phyloP scores from a whole-genome alignment of 2,329 filamentous ascomycete genomes.

The Xylaria polymorpha region DNA sequence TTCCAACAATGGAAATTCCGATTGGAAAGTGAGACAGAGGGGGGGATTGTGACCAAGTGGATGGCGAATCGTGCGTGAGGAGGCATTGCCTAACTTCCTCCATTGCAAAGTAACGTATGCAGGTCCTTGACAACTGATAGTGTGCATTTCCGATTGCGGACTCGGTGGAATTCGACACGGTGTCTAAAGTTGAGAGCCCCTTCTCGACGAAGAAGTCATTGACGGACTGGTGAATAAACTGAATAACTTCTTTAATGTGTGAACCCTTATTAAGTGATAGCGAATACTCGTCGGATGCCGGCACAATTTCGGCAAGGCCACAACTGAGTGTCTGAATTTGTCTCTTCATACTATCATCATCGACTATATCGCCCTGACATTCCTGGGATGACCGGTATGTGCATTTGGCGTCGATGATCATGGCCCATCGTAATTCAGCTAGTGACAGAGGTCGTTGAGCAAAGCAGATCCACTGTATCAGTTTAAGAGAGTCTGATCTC shows the following conservation, averaged over 20 bases:
- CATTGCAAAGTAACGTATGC: slow-evolving; percentile 15
- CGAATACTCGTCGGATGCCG: background rate
- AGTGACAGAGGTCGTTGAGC: slow-evolving; percentile 2
- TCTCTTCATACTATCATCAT: background rate
- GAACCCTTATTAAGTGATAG: no score
- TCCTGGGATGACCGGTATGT: background rate
- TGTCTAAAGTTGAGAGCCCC: background rate
- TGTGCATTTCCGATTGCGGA: slow-evolving; percentile 10
- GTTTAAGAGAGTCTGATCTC: background rate
- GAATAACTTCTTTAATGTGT: background rate
- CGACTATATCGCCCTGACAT: background rate
- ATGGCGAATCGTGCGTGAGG: no score
- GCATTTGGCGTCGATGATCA: background rate
- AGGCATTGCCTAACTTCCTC: background rate
- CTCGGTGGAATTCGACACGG: background rate
- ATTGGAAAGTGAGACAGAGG: no score
- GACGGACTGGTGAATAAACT: slow-evolving; percentile 18
- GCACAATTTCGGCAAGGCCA: background rate
- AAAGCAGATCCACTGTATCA: slow-evolving; percentile 20
- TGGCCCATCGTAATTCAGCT: slow-evolving; percentile 8
- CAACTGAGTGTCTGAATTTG: slow-evolving; percentile 4
- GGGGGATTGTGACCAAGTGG: no score
- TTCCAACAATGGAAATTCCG: slow-evolving; percentile 4
- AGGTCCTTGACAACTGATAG: slow-evolving; percentile 7
- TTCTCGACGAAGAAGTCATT: slow-evolving; percentile 15